phyloP scores from a whole-genome alignment of 106 monocot species.

The Xerophyta viscosa region DNA sequence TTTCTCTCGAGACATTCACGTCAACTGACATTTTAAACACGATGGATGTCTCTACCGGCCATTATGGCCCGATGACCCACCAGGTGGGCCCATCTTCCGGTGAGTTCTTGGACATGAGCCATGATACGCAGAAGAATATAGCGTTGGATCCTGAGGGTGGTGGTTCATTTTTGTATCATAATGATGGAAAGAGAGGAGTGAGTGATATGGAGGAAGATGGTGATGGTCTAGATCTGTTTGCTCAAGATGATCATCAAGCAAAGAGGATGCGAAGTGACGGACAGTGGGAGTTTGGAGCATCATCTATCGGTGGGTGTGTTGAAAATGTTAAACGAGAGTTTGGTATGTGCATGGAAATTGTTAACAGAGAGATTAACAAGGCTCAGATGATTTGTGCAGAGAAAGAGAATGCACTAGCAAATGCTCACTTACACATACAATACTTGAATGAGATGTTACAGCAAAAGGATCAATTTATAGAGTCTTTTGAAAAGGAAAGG shows the following conservation, averaged over 20 bases:
- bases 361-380: slow-evolving; percentile 21
- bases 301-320: slow-evolving; percentile 23
- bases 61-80: slow-evolving; percentile 35
- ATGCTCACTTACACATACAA: slow-evolving; percentile 56
- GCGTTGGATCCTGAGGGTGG: neutral
- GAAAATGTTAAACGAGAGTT: slow-evolving; percentile 25
- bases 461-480: slow-evolving; percentile 60
- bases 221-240: slow-evolving; percentile 13
- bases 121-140: slow-evolving; percentile 10
- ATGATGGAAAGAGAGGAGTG: slow-evolving; percentile 11
- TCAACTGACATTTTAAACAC: slow-evolving; percentile 62
- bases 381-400: slow-evolving; percentile 35
- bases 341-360: slow-evolving; percentile 22
- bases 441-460: slow-evolving; percentile 40
- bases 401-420: slow-evolving; percentile 45
- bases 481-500: slow-evolving; percentile 37
- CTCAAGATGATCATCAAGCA: slow-evolving; percentile 21
- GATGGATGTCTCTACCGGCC: slow-evolving; percentile 29
- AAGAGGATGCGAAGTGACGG: slow-evolving; percentile 34
- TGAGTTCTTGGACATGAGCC: slow-evolving; percentile 21
- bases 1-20: slow-evolving; percentile 36
- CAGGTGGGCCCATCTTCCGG: slow-evolving; percentile 27
- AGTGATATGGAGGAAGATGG: slow-evolving; percentile 20
- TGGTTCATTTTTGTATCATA: slow-evolving; percentile 11
- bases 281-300: slow-evolving; percentile 16